Evolutionary conservation across 2,329 filamentous ascomycete genomes (phyloP).

Genomic region (Trichoderma atrobrunneum): DNA sequence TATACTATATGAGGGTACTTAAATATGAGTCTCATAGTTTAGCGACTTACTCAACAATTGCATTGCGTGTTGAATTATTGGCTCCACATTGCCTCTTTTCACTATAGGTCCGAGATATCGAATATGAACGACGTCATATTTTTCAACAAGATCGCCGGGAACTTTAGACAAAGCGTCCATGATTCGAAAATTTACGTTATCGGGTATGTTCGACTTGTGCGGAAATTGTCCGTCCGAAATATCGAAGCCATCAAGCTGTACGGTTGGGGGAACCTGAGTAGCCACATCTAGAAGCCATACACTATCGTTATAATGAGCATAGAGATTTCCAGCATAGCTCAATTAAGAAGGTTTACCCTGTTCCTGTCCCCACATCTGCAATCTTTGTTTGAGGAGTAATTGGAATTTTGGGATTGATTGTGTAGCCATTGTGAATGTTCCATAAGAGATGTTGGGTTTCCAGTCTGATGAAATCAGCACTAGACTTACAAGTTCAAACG

Average conservation of each 20-base stretch:
- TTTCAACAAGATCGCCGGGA: neutral
- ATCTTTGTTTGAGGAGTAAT: constrained; percentile 6
- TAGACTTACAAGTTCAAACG: neutral
- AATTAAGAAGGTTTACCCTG: neutral
- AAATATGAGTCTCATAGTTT: neutral
- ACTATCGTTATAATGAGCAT: neutral
- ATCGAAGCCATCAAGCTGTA: constrained; percentile 16
- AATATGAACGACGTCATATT: constrained; percentile 19
- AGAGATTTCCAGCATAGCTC: neutral
- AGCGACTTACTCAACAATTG: neutral
- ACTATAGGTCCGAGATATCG: neutral
- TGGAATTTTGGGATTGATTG: constrained; percentile 15
- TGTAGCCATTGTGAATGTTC: constrained; percentile 12
- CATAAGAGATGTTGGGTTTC: constrained; percentile 16
- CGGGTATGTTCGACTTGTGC: neutral
- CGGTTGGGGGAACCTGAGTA: constrained; percentile 8
- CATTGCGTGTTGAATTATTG: neutral
- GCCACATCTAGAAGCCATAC: constrained; percentile 18
- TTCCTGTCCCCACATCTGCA: constrained; percentile 17
- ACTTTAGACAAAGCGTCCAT: neutral
- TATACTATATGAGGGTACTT: neutral
- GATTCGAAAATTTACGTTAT: neutral
- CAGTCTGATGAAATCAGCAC: neutral
- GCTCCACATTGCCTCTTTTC: neutral
- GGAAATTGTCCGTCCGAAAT: constrained; percentile 17